Base-by-base conservation (phyloP, 345 rosid genomes). In the Hibiscus tridactylites region DNA sequence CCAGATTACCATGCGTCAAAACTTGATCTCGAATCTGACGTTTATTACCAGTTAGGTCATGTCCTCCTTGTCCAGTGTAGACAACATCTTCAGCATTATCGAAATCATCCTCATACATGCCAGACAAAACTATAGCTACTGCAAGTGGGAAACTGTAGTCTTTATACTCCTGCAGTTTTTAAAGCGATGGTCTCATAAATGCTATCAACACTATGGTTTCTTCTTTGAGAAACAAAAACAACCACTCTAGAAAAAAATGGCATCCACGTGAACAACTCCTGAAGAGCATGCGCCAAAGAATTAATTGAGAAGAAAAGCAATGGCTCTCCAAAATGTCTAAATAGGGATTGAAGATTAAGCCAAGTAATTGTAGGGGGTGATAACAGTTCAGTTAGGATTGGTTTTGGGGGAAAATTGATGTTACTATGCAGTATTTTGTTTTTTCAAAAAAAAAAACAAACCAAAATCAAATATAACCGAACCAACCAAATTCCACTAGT, bases 21-120 rank as follows among this genome's bases (percentile, higher is more conserved):
- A 67, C 76, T 77, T 95, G 98, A 78, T 90, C 97, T 59, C 50
- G 73, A 61, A 83, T 78, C 85, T 95, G 99, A n/a, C 90, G 96
- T 77, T 90, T 95, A 76, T 91, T 75, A 71, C 99, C 99, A 2
- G 77, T 78, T 62, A 95, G 84, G 79, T 92, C 80, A 68, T 92
- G 88, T 29, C 99, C 98, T 47, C 99, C 98, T 83, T 92, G 97
- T 19, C 99, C 98, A 73, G 99, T 95, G 76, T 95, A 95, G 19
- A 86, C 79, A 58, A 95, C 85, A 46, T 86, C 91, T 52, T 95
- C 99, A 17, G 97, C 89, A 79, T 95, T 90, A 87, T 95, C 99
- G 9, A 88, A 75, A 80, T 95, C 99, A 87, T 92, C 99, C 76
- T 95, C 97, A 42, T 95, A 95, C 90, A 88, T 84, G 73, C 99